These are phyloP conservation scores for Trametes versicolor DNA, from an alignment of 1,284 basidiomycete genomes.

Conservation along the genomic window DNA sequence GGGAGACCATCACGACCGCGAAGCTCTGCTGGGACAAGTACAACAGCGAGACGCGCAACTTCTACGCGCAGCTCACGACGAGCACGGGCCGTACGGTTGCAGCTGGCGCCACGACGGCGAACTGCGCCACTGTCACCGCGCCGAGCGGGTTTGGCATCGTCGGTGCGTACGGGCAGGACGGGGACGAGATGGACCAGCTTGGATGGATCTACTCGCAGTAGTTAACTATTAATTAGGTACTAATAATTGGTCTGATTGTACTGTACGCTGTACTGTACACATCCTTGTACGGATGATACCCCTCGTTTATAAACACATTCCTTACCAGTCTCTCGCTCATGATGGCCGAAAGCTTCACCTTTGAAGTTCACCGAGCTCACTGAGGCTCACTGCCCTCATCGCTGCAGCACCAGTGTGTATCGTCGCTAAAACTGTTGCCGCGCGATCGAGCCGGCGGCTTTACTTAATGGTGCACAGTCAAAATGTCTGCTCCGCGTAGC, in stretches of 20 bases:
- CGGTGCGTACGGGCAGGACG: constrained; percentile 21
- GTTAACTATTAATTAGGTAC: not conserved
- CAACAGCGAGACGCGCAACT: constrained; percentile 26
- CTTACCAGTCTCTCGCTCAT: too few species aligned
- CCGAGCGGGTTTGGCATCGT: constrained; percentile 23
- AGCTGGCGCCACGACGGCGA: constrained; percentile 14
- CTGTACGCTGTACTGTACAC: not conserved
- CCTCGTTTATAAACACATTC: not conserved
- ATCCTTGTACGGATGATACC: not conserved
- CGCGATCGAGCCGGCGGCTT: not conserved
- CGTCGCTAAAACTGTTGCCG: not conserved
- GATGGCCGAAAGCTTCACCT: too few species aligned
- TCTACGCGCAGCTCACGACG: constrained; percentile 21
- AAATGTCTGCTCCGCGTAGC: not conserved
- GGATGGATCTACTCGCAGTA: constrained; percentile 18
- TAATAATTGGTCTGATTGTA: not conserved
- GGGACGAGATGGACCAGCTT: constrained; percentile 28
- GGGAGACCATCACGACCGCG: constrained; percentile 13
- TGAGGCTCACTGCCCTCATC: too few species aligned
- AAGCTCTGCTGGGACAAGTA: constrained; percentile 22
- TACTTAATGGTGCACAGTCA: not conserved
- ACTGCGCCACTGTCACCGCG: constrained; percentile 18
- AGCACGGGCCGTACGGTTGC: constrained; percentile 13
- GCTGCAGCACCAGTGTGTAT: too few species aligned
- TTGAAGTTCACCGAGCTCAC: too few species aligned